Base-by-base conservation (phyloP, 148 eudicot genomes). In the Hydrangea macrophylla region DNA sequence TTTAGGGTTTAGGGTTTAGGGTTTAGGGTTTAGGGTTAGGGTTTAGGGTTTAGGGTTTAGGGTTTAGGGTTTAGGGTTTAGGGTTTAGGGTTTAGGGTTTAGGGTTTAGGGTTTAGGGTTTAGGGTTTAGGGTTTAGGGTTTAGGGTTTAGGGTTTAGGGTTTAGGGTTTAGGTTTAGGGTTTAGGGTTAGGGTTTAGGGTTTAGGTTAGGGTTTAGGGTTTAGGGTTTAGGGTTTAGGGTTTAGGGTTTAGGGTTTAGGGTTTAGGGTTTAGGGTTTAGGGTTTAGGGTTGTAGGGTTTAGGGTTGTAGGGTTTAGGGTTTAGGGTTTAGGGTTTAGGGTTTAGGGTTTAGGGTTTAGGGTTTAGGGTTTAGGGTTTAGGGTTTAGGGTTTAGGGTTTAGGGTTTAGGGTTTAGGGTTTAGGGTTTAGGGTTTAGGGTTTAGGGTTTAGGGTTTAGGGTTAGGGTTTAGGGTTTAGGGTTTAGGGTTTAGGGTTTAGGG, bases 391-490 rank as follows among this genome's bases (percentile, higher is more conserved):
- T 69, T 37, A 40, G 69, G 73, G 66, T 62, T 69, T 39, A 20
- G 69, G 70, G n/a, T 62, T 62, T 69, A 22, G 28, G 63, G 73
- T 36, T 54, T 65, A 18, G 35, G 70, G 70, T 25, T 63, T 56
- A 13, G 64, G 79, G 59, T 55, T 76, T 64, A 12, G 60, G 79
- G 70, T 35, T 76, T 50, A 17, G 67, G 75, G 65, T 64, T 75
- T n/a, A 63, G 36, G 75, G 79, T 60, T 70, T 76, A 64, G 45
- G 75, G 79, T 70, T 70, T 75, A 56, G 28, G 74, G 79, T 70
- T 75, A 56, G 45, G 79, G 79, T 70, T 75, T 75, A n/a, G n/a
- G n/a, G n/a, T n/a, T n/a, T n/a, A n/a, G n/a, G n/a, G n/a, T n/a
- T n/a, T n/a, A n/a, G 56, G 35, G 79, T 70, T 70, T 70, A 70